Evolutionary conservation across 2,329 filamentous ascomycete species (phyloP).

Genomic region (Aspergillus sp.): DNA sequence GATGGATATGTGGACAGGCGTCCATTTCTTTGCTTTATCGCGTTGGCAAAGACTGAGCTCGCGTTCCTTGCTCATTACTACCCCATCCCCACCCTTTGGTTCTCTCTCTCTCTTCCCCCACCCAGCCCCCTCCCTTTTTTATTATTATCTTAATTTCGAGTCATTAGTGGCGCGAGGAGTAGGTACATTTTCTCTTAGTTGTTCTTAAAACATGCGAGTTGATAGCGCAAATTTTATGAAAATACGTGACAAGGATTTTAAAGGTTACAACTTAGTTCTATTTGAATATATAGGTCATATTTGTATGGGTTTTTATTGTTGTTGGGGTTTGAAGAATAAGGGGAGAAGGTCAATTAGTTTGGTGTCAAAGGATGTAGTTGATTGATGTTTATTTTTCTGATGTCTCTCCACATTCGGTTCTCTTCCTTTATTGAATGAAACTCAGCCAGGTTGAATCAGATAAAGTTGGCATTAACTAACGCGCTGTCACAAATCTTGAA

Average conservation of each 20-base stretch:
- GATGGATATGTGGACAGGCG: constrained; percentile 8
- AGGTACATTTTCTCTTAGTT: constrained; percentile 17
- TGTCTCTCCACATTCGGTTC: too few relatives aligned
- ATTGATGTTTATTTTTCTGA: too few relatives aligned
- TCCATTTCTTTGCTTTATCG: constrained; percentile 1
- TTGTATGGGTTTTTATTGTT: neutral
- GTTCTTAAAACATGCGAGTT: constrained; percentile 6
- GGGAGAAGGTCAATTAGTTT: too few relatives aligned
- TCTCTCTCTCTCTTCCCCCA: neutral
- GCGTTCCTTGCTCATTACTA: constrained; percentile 5
- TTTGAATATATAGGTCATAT: neutral
- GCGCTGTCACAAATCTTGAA: neutral
- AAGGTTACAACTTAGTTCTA: neutral
- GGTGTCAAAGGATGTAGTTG: too few relatives aligned
- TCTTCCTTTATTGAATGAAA: too few relatives aligned
- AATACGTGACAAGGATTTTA: constrained; percentile 11
- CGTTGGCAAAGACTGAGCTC: constrained; percentile 10
- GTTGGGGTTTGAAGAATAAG: too few relatives aligned
- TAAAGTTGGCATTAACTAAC: neutral
- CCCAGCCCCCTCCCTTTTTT: neutral
- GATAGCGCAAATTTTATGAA: constrained; percentile 5
- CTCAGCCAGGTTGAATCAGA: neutral
- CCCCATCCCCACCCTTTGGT: too few relatives aligned
- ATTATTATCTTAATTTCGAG: constrained; percentile 15
- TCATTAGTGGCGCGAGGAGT: constrained; percentile 22